A percentile compares a stretch with the other conserved stretches of the same genome.
phyloP scores from a whole-genome alignment of 345 rosid species.

The Noccaea bulbosa region DNA sequence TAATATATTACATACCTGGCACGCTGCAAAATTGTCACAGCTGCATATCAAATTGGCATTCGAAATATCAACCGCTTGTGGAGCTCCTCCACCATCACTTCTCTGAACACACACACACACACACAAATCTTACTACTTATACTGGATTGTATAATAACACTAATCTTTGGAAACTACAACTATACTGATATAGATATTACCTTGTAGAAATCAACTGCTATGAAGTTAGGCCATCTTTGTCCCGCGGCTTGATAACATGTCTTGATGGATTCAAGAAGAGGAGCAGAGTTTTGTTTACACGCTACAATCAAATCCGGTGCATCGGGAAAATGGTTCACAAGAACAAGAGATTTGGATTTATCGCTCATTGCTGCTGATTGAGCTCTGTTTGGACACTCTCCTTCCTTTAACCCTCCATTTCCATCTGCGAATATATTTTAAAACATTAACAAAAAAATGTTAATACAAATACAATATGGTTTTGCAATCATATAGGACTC shows the following conservation, averaged over 20 bases:
- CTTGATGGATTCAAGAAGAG: conserved; percentile 60
- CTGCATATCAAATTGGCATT: conserved; percentile 87
- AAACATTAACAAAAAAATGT: neutral
- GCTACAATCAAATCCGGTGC: conserved; percentile 55
- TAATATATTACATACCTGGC: conserved; percentile 52
- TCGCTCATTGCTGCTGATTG: conserved; percentile 69
- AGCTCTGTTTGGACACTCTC: conserved; percentile 70
- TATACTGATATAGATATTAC: conserved; percentile 41
- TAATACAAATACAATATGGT: neutral
- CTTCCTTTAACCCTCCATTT: conserved; percentile 69
- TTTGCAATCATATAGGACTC: conserved; percentile 40
- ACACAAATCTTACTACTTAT: neutral
- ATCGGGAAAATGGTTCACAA: conserved; percentile 77
- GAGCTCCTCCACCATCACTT: conserved; percentile 88
- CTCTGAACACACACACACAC: conserved; percentile 48
- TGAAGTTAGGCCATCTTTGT: conserved; percentile 92
- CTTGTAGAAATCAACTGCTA: conserved; percentile 90
- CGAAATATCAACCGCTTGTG: conserved; percentile 60
- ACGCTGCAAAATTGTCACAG: conserved; percentile 60
- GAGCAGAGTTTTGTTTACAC: conserved; percentile 80
- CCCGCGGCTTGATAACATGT: conserved; percentile 74
- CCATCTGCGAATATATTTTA: conserved; percentile 59
- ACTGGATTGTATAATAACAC: neutral
- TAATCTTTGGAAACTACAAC: neutral
- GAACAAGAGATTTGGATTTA: conserved; percentile 62